phyloP scores from a whole-genome alignment of 2,329 filamentous ascomycete genomes.

The Pestalotiopsis sp. region DNA sequence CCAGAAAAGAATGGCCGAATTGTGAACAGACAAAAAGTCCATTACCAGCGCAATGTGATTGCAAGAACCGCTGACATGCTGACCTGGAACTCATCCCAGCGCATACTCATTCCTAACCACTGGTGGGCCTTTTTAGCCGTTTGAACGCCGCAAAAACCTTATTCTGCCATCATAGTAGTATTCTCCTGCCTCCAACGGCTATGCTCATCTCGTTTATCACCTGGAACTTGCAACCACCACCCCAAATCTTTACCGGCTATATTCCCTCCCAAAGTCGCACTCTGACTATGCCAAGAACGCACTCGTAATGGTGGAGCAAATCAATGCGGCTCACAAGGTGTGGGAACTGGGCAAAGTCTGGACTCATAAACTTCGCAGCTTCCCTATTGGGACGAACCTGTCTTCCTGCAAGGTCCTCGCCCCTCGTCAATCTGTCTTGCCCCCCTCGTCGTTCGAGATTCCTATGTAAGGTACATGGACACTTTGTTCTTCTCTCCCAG shows the following conservation, averaged over 20 bases:
- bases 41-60: too few relatives aligned
- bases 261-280: neutral
- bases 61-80: too few relatives aligned
- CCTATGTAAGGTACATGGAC: neutral
- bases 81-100: too few relatives aligned
- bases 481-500: neutral
- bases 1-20: neutral
- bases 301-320: slow-evolving; percentile 1
- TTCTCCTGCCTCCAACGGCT: slow-evolving; percentile 4
- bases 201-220: slow-evolving; percentile 1
- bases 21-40: too few relatives aligned
- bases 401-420: neutral
- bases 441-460: neutral
- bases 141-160: neutral
- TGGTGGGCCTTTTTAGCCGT: neutral
- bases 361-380: neutral
- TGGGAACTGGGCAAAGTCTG: neutral
- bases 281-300: neutral
- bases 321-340: neutral
- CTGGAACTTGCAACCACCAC: neutral
- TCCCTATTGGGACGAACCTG: neutral
- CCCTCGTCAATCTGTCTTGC: neutral
- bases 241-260: neutral
- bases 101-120: neutral
- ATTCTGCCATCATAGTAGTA: too few relatives aligned